phyloP scores from a whole-genome alignment of 495 filamentous ascomycete genomes.

The Penicillium nucicola region DNA sequence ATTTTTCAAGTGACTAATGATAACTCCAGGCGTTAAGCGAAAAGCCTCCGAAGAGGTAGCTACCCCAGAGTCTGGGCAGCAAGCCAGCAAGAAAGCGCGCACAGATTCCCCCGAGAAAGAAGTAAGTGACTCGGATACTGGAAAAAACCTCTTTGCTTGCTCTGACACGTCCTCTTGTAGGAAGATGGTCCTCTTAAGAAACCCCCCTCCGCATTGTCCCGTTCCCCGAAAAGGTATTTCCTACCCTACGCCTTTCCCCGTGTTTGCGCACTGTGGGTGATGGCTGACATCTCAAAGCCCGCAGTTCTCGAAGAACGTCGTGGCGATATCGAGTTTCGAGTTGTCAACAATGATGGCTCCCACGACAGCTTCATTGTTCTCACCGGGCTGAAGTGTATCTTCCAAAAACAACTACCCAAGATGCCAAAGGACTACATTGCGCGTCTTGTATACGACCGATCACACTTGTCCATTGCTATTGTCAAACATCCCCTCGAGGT shows the following conservation, averaged over 20 bases:
- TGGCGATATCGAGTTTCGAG: slow-evolving; percentile 95
- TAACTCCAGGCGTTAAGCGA: slow-evolving; percentile 60
- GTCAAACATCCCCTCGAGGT: slow-evolving; percentile 95
- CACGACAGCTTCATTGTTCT: slow-evolving; percentile 90
- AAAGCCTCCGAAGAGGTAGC: slow-evolving; percentile 72
- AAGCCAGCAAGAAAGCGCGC: slow-evolving; percentile 58
- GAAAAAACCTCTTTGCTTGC: neutral
- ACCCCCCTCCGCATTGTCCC: slow-evolving; percentile 57
- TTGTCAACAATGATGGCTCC: slow-evolving; percentile 93
- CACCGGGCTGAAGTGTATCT: slow-evolving; percentile 94
- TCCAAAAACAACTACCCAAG: slow-evolving; percentile 97
- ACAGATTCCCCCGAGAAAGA: slow-evolving; percentile 53
- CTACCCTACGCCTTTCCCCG: neutral
- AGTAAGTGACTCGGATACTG: slow-evolving; percentile 18
- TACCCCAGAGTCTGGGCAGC: slow-evolving; percentile 50
- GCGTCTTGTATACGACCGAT: slow-evolving; percentile 92
- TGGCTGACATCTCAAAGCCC: slow-evolving; percentile 48
- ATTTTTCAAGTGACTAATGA: neutral
- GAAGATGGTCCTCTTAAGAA: slow-evolving; percentile 35
- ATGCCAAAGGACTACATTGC: slow-evolving; percentile 99
- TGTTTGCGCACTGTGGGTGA: neutral
- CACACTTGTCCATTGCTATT: slow-evolving; percentile 93
- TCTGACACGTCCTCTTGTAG: slow-evolving; percentile 8
- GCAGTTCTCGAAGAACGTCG: slow-evolving; percentile 92
- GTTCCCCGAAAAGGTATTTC: slow-evolving; percentile 76